phyloP scores from a whole-genome alignment of 257 asterid genomes.

The Capsicum rhomboideum region DNA sequence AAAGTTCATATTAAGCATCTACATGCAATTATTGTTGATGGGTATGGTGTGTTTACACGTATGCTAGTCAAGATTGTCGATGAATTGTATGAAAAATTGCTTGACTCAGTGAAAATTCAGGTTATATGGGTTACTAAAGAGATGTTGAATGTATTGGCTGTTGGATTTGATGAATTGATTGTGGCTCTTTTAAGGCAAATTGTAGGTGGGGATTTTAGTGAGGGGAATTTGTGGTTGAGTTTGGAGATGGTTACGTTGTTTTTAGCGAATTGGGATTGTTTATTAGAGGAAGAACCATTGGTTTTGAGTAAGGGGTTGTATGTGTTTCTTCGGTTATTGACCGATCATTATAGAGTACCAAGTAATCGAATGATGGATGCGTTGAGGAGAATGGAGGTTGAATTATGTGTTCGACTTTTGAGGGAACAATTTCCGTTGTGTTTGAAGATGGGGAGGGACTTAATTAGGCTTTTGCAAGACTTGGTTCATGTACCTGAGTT shows the following conservation, averaged over 20 bases:
- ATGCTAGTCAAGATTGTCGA: conserved; percentile 44
- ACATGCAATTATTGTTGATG: conserved; percentile 59
- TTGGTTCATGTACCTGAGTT: conserved; percentile 65
- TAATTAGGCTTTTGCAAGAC: conserved; percentile 76
- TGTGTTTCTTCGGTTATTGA: conserved; percentile 39
- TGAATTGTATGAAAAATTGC: conserved; percentile 41
- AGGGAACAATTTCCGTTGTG: conserved; percentile 56
- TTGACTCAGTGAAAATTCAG: conserved; percentile 44
- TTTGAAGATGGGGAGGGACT: conserved; percentile 73
- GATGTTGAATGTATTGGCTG: conserved; percentile 49
- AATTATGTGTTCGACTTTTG: conserved; percentile 46
- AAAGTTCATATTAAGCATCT: conserved; percentile 62
- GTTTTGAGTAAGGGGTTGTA: conserved; percentile 31
- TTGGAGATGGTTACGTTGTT: conserved; percentile 52
- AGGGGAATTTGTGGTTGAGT: conserved; percentile 68
- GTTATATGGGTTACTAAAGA: conserved; percentile 48
- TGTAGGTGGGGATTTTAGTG: conserved; percentile 61
- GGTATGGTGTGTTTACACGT: conserved; percentile 53
- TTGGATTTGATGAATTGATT: conserved; percentile 58
- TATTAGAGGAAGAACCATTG: conserved; percentile 54
- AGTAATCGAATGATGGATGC: conserved; percentile 29
- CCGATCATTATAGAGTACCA: conserved; percentile 53
- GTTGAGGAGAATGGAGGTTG: conserved; percentile 53
- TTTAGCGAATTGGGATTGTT: conserved; percentile 39
- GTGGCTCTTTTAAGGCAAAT: conserved; percentile 73